Evolutionary conservation across 306 rosid genomes (phyloP).

Genomic region (Inga leiocalycina): DNA sequence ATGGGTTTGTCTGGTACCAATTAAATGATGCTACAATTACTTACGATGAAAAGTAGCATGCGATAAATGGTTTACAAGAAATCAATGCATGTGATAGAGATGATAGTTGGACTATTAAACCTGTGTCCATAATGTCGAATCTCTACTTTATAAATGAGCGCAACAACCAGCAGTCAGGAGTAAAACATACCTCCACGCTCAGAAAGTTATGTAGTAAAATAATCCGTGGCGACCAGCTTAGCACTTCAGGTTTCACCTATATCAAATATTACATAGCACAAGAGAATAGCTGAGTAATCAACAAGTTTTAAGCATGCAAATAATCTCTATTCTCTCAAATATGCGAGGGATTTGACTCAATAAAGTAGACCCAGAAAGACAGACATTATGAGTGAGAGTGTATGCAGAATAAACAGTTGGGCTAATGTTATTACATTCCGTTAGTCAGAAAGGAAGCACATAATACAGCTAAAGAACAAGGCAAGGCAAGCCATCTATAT

Average conservation of each 20-base stretch:
- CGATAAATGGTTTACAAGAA: not conserved
- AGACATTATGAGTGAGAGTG: constrained; percentile 22
- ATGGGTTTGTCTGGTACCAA: not conserved
- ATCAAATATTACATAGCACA: constrained; percentile 29
- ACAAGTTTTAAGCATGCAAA: constrained; percentile 27
- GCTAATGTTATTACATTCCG: not conserved
- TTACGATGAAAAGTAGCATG: not conserved
- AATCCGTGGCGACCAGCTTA: constrained; percentile 97
- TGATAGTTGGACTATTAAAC: not conserved
- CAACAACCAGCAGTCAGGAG: constrained; percentile 16
- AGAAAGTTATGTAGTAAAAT: constrained; percentile 87
- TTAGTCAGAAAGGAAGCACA: not conserved
- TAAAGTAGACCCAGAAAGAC: not conserved
- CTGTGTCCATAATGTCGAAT: constrained; percentile 6
- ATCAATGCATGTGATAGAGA: constrained; percentile 1
- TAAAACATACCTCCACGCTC: constrained; percentile 76
- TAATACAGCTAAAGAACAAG: not conserved
- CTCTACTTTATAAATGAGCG: constrained; percentile 16
- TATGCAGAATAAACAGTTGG: constrained; percentile 28
- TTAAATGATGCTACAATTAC: not conserved
- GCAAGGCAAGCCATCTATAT: not conserved
- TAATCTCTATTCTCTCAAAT: constrained; percentile 26
- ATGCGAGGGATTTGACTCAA: constrained; percentile 17
- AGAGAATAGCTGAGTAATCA: constrained; percentile 9
- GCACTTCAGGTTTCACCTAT: constrained; percentile 90